Evolutionary conservation across 768 basidiomycete genomes (phyloP).

Genomic region (Dictyophora rubrovolvata): DNA sequence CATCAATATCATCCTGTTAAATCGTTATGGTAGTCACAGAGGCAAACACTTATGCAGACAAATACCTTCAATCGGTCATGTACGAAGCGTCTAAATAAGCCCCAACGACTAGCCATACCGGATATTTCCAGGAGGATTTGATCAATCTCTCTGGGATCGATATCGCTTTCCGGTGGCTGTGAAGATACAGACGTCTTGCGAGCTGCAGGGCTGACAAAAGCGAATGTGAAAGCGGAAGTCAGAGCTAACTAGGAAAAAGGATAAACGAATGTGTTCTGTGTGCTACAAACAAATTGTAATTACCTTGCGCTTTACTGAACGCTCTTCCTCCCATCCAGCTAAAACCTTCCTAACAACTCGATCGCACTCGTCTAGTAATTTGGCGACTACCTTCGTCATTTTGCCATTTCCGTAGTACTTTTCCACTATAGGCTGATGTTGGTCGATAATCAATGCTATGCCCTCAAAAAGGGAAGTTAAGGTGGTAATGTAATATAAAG

Average conservation of each 20-base stretch:
- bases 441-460: constrained; percentile 91
- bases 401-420: constrained; percentile 91
- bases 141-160: constrained; percentile 89
- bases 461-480: constrained; percentile 91
- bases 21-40: not conserved
- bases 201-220: not conserved
- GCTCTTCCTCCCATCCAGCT: constrained; percentile 86
- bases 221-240: constrained; percentile 2
- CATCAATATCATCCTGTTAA: not conserved
- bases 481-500: constrained; percentile 82
- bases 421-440: constrained; percentile 95
- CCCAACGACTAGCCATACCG: constrained; percentile 88
- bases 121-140: constrained; percentile 80
- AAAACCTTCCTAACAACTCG: constrained; percentile 65
- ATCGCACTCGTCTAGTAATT: constrained; percentile 80
- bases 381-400: constrained; percentile 70
- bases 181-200: constrained; percentile 1
- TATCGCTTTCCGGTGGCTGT: constrained; percentile 29
- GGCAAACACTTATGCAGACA: not conserved
- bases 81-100: constrained; percentile 80
- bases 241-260: not conserved
- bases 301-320: constrained; percentile 73
- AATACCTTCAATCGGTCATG: constrained; percentile 58
- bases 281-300: constrained; percentile 3
- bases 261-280: not conserved